These are phyloP conservation scores for Emmonsiellopsis sp. DNA, from an alignment of 2,329 filamentous ascomycete genomes.

Conservation along the genomic window DNA sequence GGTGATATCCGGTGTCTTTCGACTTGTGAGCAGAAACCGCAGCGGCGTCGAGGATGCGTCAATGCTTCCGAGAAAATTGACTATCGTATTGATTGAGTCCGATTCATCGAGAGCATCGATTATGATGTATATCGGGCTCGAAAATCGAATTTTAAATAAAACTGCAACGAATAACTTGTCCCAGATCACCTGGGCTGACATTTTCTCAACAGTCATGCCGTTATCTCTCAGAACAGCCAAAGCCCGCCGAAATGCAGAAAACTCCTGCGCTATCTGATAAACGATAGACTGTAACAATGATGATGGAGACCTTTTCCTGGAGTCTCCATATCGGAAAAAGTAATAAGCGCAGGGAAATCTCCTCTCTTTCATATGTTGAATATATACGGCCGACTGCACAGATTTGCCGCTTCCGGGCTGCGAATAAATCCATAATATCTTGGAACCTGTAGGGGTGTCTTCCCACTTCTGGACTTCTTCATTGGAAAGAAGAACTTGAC, in stretches of 20 bases:
- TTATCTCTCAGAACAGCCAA: conserved; percentile 18
- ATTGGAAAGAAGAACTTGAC: not conserved
- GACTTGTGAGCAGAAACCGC: conserved; percentile 24
- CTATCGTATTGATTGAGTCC: conserved; percentile 18
- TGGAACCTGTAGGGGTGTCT: not conserved
- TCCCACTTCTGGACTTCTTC: not conserved
- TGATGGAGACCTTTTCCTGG: conserved; percentile 15
- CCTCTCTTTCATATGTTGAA: conserved; percentile 15
- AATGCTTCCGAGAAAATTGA: conserved; percentile 21
- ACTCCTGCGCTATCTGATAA: conserved; percentile 18
- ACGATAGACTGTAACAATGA: conserved; percentile 18
- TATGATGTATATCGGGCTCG: conserved; percentile 28
- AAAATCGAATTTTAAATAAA: conserved; percentile 18
- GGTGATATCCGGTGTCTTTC: conserved; percentile 7
- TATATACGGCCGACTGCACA: conserved; percentile 19
- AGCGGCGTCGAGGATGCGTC: conserved; percentile 13
- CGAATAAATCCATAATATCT: conserved; percentile 21
- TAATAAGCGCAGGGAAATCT: conserved; percentile 17
- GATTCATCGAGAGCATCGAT: conserved; percentile 34
- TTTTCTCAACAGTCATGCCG: conserved; percentile 17
- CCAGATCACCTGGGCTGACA: conserved; percentile 22
- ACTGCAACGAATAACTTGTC: conserved; percentile 22
- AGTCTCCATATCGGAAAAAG: conserved; percentile 22
- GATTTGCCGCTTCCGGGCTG: conserved; percentile 26
- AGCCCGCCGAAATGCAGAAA: conserved; percentile 10